Evolutionary conservation across 148 eudicot species (phyloP), one percentile per base, ranked within the genome.

Genomic region (Rhododendron mucronatum): DNA sequence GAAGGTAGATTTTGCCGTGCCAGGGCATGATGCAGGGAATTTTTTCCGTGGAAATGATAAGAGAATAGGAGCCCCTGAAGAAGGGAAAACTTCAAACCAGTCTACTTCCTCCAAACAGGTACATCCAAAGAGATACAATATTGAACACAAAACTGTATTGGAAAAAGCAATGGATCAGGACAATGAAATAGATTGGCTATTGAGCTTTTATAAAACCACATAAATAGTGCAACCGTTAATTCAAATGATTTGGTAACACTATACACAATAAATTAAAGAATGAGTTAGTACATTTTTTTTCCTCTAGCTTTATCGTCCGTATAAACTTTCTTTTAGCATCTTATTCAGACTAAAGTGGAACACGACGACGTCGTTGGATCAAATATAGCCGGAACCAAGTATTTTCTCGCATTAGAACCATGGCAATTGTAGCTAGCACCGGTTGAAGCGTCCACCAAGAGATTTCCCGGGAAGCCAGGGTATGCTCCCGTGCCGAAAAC

Each of bases 381-480:
- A 65, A 57, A 87, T 55, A 87, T 20, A 45, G 88, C 86, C 8
- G 88, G 88, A 3, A 87, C 74, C 78, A 87, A 30, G 73, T 83
- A 83, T n/a, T 87, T 87, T 76, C 86, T 87, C 41, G 79, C 88
- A 28, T 69, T 83, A 14, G 59, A 77, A 45, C 85, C 85, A 15
- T 83, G 61, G 59, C 78, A 75, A 47, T 87, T 87, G 75, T 83
- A 87, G 86, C 88, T 87, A 39, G 83, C 88, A 15, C 88, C 88
- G 23, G 85, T 87, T 0, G 48, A 73, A 35, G 82, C 45, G 61
- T 86, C 88, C 82, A 86, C 88, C 65, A 83, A 75, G 3, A 87
- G 82, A 15, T 77, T 75, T 2, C 86, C 88, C 10, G 88, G 61
- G 80, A 83, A 83, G 11, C 88, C 88, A 30, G 88, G 88, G 59